A percentile compares a stretch with the other conserved stretches of the same genome.
Conservation (phyloP, 495 filamentous ascomycete species). For the Cenococcum geophilum region DNA sequence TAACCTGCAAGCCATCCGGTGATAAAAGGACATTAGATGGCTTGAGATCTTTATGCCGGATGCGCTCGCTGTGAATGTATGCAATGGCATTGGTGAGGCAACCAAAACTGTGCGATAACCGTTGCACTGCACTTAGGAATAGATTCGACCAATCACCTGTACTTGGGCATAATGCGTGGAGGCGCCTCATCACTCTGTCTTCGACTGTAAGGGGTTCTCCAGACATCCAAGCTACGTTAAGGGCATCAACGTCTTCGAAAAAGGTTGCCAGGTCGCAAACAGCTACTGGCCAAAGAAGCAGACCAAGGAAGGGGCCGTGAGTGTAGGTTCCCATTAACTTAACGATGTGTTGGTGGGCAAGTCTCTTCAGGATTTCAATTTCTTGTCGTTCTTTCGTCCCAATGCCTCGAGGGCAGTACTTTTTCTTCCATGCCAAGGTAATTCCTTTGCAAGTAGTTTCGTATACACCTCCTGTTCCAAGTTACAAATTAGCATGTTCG, state of each 20-base stretch:
- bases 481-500: no score
- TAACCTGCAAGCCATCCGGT: neutral
- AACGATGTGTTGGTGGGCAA: slow-evolving; percentile 2
- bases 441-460: slow-evolving; percentile 7
- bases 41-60: slow-evolving; percentile 8
- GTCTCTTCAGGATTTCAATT: slow-evolving; percentile 2
- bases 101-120: neutral
- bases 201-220: no score
- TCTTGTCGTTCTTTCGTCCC: neutral
- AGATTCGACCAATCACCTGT: no score
- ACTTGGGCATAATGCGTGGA: no score
- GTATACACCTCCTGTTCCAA: neutral
- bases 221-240: neutral
- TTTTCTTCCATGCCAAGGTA: slow-evolving; percentile 8
- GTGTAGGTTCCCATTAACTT: slow-evolving; percentile 5
- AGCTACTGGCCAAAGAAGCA: slow-evolving; percentile 11
- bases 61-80: neutral
- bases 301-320: slow-evolving; percentile 1
- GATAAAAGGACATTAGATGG: slow-evolving; percentile 2
- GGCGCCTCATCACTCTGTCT: no score
- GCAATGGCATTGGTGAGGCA: neutral
- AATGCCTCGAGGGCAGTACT: neutral
- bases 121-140: neutral
- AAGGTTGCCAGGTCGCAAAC: slow-evolving; percentile 2
- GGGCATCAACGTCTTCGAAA: neutral